phyloP scores from a whole-genome alignment of 495 filamentous ascomycete species.

The Aspergillus sclerotiicarbonarius region DNA sequence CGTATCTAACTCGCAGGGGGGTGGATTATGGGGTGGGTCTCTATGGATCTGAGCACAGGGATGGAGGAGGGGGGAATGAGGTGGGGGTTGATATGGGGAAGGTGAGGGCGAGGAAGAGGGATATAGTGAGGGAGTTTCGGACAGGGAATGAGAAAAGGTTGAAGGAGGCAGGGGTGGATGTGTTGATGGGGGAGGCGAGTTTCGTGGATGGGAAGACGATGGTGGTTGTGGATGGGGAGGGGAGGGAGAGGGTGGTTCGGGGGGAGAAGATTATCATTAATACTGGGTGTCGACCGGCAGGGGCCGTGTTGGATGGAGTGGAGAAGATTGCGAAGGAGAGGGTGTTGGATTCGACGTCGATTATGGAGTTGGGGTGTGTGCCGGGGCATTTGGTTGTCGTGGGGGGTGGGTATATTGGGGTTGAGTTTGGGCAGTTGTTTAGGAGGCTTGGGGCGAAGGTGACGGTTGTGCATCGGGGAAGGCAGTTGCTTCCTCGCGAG shows the following conservation, averaged over 20 bases:
- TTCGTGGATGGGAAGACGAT: conserved; percentile 36
- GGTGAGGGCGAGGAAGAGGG: conserved; percentile 49
- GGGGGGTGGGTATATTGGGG: conserved; percentile 50
- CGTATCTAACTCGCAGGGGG: conserved; percentile 38
- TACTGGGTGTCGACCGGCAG: conserved; percentile 40
- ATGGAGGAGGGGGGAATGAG: conserved; percentile 4
- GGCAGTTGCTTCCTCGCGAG: conserved; percentile 41
- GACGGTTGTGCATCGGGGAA: conserved; percentile 42
- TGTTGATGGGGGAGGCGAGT: conserved; percentile 42
- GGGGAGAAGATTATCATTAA: conserved; percentile 48
- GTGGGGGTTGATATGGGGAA: conserved; percentile 42
- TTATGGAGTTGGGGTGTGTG: conserved; percentile 44
- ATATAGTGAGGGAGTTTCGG: conserved; percentile 50
- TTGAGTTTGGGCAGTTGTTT: conserved; percentile 54
- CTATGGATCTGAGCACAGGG: conserved; percentile 6
- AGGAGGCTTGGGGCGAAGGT: conserved; percentile 43
- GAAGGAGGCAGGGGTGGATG: conserved; percentile 39
- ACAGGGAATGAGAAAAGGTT: conserved; percentile 40
- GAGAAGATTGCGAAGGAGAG: conserved; percentile 24
- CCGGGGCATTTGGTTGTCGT: conserved; percentile 49
- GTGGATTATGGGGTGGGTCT: conserved; percentile 45
- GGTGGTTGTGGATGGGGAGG: conserved; percentile 25
- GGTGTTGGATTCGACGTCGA: conserved; percentile 47
- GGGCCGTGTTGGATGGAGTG: conserved; percentile 31
- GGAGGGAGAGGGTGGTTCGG: conserved; percentile 20